These are phyloP conservation scores for Alternaria panax DNA, from an alignment of 2,329 filamentous ascomycete genomes.

Conservation along the genomic window DNA sequence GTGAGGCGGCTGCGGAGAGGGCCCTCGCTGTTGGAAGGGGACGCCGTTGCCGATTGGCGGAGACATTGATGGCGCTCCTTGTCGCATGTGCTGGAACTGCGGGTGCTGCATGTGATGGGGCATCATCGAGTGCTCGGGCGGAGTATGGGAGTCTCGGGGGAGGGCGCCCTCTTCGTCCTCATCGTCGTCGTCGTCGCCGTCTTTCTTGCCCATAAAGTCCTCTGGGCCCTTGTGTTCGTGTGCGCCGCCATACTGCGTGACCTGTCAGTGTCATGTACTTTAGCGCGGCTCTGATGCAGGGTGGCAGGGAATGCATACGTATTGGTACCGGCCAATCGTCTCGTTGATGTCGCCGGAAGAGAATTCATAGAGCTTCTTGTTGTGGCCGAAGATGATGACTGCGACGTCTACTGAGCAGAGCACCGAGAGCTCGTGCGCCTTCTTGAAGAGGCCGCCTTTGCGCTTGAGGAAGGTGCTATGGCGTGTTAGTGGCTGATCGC, in stretches of 20 bases:
- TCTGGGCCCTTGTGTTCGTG: conserved; percentile 96
- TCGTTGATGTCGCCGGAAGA: conserved; percentile 94
- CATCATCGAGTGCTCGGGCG: conserved; percentile 68
- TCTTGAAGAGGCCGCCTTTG: conserved; percentile 99
- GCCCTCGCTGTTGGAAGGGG: conserved; percentile 73
- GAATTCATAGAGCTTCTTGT: conserved; percentile 99
- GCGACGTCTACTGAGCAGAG: conserved; percentile 98
- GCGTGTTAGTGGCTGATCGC: conserved; percentile 32
- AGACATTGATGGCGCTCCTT: conserved; percentile 83
- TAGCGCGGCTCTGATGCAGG: conserved; percentile 25
- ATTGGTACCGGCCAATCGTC: conserved; percentile 86
- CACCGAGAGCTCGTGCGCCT: conserved; percentile 97
- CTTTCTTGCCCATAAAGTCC: conserved; percentile 84
- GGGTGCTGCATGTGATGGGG: conserved; percentile 59
- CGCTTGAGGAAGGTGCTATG: conserved; percentile 96
- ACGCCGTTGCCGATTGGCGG: conserved; percentile 82
- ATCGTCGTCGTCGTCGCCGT: conserved; percentile 80
- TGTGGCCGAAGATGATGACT: conserved; percentile 97
- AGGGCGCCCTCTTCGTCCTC: conserved; percentile 76
- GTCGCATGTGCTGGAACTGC: conserved; percentile 79
- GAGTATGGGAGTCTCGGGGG: conserved; percentile 69
- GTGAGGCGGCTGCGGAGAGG: conserved; percentile 81
- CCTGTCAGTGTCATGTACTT: conserved; percentile 34
- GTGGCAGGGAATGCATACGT: conserved; percentile 66
- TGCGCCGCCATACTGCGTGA: conserved; percentile 79